phyloP scores from a whole-genome alignment of 1,284 basidiomycete species.

The Cryptococcus sp. region DNA sequence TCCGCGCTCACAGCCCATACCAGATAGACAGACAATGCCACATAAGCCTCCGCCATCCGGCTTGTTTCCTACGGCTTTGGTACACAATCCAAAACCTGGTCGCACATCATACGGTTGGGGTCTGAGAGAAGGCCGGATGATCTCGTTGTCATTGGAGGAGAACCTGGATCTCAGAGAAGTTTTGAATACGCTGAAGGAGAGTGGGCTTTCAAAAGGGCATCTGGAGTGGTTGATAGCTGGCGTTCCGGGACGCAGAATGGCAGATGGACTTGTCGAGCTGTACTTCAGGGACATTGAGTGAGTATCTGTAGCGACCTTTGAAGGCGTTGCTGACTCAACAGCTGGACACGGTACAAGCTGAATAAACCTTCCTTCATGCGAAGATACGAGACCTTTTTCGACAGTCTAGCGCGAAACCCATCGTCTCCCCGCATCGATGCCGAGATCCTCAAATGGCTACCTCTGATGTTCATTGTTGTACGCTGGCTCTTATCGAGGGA shows the following conservation, averaged over 20 bases:
- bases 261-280: slow-evolving; percentile 46
- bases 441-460: slow-evolving; percentile 48
- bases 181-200: slow-evolving; percentile 44
- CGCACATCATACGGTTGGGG: slow-evolving; percentile 43
- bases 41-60: slow-evolving; percentile 44
- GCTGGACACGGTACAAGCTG: slow-evolving; percentile 51
- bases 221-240: slow-evolving; percentile 47
- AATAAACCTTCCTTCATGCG: slow-evolving; percentile 46
- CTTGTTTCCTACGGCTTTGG: slow-evolving; percentile 37
- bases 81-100: slow-evolving; percentile 29
- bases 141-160: slow-evolving; percentile 34
- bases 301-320: slow-evolving; percentile 2
- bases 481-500: slow-evolving; percentile 9
- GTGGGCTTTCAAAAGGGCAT: slow-evolving; percentile 45
- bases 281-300: slow-evolving; percentile 45
- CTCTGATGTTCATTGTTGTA: slow-evolving; percentile 49
- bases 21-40: slow-evolving; percentile 23
- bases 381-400: slow-evolving; percentile 45
- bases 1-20: slow-evolving; percentile 28
- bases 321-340: slow-evolving; percentile 13
- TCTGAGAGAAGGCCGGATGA: slow-evolving; percentile 40
- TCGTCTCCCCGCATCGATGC: slow-evolving; percentile 45
- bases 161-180: slow-evolving; percentile 43
- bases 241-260: slow-evolving; percentile 45
- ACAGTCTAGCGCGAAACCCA: slow-evolving; percentile 42